Base-by-base conservation (phyloP, 129 eudicot genomes). In the Flaveria ramosissima region DNA sequence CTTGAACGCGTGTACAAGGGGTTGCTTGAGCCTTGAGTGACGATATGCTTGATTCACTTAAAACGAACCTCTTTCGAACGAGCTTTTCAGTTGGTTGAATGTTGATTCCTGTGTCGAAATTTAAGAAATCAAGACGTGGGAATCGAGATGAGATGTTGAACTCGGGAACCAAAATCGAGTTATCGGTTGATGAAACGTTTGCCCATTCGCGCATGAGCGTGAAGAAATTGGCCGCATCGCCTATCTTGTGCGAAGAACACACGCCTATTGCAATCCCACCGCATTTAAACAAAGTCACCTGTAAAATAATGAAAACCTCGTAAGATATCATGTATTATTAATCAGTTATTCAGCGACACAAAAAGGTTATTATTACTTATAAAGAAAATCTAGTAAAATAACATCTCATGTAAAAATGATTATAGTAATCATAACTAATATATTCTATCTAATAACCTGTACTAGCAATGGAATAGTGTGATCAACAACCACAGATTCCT, bases 161-260 rank as follows among this genome's bases (percentile, higher is more conserved):
- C 23, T 63, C 82, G 4, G 77, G 81, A 8, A 60, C 21, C 75
- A 53, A 57, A 61, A 77, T 13, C 5, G 41, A 69, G 27, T 27
- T 52, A n/a, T 66, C 73, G 55, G 10, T 66, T 45, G 26, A 53
- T 6, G 74, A 50, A 55, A 65, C 59, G 21, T 66, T 41, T 1
- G 86, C 83, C 86, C 86, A 83, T 72, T 79, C 80, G 5, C 73
- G 80, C 10, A 83, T 42, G 30, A 83, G 62, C 48, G 57, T 74
- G 36, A 63, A 56, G 19, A 78, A 66, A 3, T 66, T 66, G 1
- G 61, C 21, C 1, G 78, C 83, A 43, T 83, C 86, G 1, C 80
- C 83, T 0, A 78, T 74, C 73, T 78, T 83, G 57, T 83, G 86
- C 5, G 81, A 79, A 63, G 83, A 71, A 64, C 80, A 74, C 9